These are phyloP conservation scores for Trametes hirsuta DNA, from an alignment of 1,284 basidiomycete species.

Conservation along the genomic window DNA sequence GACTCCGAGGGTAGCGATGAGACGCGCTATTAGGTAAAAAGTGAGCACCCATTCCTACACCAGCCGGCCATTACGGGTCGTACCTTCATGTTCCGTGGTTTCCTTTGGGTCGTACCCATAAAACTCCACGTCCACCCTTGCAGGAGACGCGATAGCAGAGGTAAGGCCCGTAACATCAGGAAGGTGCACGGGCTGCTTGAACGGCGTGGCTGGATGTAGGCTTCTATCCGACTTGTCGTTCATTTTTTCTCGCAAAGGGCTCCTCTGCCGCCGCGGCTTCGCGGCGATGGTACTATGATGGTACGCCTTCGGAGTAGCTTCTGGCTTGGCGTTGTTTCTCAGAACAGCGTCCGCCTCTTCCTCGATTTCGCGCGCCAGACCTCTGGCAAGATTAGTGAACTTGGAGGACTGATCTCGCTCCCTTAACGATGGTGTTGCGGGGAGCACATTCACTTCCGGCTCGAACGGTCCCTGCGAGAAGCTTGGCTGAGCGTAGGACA, in stretches of 20 bases:
- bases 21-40: constrained; percentile 47
- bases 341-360: constrained; percentile 36
- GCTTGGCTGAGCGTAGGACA: constrained; percentile 29
- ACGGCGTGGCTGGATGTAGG: constrained; percentile 23
- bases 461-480: constrained; percentile 38
- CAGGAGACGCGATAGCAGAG: constrained; percentile 71
- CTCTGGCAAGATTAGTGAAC: constrained; percentile 61
- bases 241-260: constrained; percentile 24
- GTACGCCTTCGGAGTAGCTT: constrained; percentile 11
- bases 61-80: not conserved
- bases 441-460: constrained; percentile 55
- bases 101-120: constrained; percentile 51
- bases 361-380: constrained; percentile 56
- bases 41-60: not conserved
- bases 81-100: constrained; percentile 65
- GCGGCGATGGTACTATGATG: constrained; percentile 29
- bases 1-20: constrained; percentile 60
- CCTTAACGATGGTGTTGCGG: constrained; percentile 52
- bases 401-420: constrained; percentile 40
- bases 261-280: constrained; percentile 24
- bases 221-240: constrained; percentile 17
- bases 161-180: constrained; percentile 83
- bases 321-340: constrained; percentile 8
- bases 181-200: constrained; percentile 49
- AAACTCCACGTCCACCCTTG: constrained; percentile 54